Conservation (phyloP, 257 asterid species). For the Forsythia viridissima region DNA sequence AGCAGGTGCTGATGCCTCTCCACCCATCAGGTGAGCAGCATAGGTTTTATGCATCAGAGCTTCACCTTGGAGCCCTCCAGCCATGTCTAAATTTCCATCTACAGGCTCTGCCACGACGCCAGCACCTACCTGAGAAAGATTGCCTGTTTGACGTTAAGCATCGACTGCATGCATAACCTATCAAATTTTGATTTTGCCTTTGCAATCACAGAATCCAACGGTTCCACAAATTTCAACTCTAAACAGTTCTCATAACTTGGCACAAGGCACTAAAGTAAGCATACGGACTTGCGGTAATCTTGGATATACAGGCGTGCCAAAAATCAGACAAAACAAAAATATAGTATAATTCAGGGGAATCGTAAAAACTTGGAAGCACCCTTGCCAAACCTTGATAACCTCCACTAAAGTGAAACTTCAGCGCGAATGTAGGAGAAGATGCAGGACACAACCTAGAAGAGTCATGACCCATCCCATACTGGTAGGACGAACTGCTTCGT, state of each 20-base stretch:
- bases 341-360: constrained; percentile 97
- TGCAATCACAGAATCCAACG: constrained; percentile 88
- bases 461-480: constrained; percentile 99
- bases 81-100: constrained; percentile 75
- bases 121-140: constrained; percentile 90
- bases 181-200: constrained; percentile 98
- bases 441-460: constrained; percentile 91
- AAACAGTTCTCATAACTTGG: constrained; percentile 74
- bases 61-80: constrained; percentile 98
- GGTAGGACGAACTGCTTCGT: constrained; percentile 98
- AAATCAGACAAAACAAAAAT: constrained; percentile 88
- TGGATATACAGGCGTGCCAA: constrained; percentile 97
- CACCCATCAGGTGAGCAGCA: constrained; percentile 99
- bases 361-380: constrained; percentile 96
- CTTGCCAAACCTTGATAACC: constrained; percentile 93
- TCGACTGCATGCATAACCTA: constrained; percentile 78
- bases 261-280: constrained; percentile 93
- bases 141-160: constrained; percentile 84
- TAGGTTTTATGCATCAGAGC: constrained; percentile 99
- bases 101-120: constrained; percentile 95
- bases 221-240: constrained; percentile 83
- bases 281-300: constrained; percentile 97
- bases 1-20: constrained; percentile 99
- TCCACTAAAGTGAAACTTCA: constrained; percentile 92
- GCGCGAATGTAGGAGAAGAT: constrained; percentile 94